Evolutionary conservation across 2,329 filamentous ascomycete genomes (phyloP).

Genomic region (Bertia moriformis): DNA sequence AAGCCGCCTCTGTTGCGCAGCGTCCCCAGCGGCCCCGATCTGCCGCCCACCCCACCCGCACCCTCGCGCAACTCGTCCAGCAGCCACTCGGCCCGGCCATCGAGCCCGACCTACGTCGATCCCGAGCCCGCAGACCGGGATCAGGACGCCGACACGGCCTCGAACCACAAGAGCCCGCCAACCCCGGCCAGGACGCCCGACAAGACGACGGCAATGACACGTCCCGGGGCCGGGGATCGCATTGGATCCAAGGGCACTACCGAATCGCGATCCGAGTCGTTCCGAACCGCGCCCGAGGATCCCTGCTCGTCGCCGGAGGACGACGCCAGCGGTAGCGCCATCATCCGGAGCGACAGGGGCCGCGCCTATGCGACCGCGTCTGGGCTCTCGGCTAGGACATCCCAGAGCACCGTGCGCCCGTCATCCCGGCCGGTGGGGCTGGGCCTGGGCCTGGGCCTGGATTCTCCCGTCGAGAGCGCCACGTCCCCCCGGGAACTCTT

Average conservation of each 20-base stretch:
- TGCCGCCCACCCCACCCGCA: slow-evolving; percentile 49
- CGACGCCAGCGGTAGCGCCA: slow-evolving; percentile 22
- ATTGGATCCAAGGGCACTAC: slow-evolving; percentile 33
- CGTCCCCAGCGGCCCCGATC: slow-evolving; percentile 19
- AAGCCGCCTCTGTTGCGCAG: neutral
- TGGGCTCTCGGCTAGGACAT: slow-evolving; percentile 20
- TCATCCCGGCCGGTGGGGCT: slow-evolving; percentile 15
- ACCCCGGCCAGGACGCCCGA: slow-evolving; percentile 67
- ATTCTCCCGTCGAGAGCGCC: slow-evolving; percentile 18
- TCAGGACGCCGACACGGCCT: slow-evolving; percentile 35
- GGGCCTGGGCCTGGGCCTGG: slow-evolving; percentile 27
- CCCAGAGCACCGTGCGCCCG: slow-evolving; percentile 27
- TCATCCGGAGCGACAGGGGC: too few species aligned
- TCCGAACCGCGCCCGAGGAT: slow-evolving; percentile 56
- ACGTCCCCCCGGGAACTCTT: slow-evolving; percentile 9
- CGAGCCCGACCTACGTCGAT: slow-evolving; percentile 23
- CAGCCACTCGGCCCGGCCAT: slow-evolving; percentile 26
- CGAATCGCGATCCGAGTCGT: slow-evolving; percentile 55
- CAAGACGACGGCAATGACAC: slow-evolving; percentile 26
- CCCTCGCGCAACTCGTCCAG: slow-evolving; percentile 43
- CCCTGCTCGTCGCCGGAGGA: slow-evolving; percentile 48
- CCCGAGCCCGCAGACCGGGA: neutral
- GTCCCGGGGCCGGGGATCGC: slow-evolving; percentile 30
- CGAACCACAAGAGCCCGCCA: slow-evolving; percentile 52
- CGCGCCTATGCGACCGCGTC: slow-evolving; percentile 10